A percentile compares a stretch with the other conserved stretches of the same genome.
phyloP scores from a whole-genome alignment of 2,329 filamentous ascomycete species.

The Xylaria sp. region DNA sequence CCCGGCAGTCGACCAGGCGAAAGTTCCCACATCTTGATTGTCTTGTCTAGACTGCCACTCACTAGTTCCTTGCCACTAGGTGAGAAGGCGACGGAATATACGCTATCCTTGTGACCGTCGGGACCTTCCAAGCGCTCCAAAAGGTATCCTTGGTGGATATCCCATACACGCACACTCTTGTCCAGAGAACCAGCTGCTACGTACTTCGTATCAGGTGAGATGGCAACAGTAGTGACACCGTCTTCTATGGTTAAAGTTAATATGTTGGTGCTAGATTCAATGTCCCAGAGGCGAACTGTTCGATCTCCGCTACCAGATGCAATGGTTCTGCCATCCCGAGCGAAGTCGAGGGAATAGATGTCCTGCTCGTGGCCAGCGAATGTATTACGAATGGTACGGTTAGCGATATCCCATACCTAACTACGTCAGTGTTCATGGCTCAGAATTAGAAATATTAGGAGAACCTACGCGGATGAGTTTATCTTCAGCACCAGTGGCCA shows the following conservation, averaged over 20 bases:
- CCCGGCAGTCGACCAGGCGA: slow-evolving; percentile 68
- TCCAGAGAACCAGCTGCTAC: slow-evolving; percentile 95
- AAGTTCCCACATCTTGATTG: slow-evolving; percentile 99
- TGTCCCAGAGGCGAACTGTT: slow-evolving; percentile 95
- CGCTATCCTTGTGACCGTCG: slow-evolving; percentile 94
- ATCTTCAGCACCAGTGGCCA: slow-evolving; percentile 96
- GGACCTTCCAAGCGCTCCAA: slow-evolving; percentile 91
- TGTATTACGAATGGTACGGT: slow-evolving; percentile 83
- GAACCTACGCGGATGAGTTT: slow-evolving; percentile 87
- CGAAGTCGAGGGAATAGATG: slow-evolving; percentile 96
- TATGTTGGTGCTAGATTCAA: slow-evolving; percentile 81
- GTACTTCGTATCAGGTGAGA: slow-evolving; percentile 92
- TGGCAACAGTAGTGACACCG: slow-evolving; percentile 95
- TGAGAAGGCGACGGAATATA: slow-evolving; percentile 95
- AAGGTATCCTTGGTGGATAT: slow-evolving; percentile 82
- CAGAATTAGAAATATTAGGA: neutral
- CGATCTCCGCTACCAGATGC: slow-evolving; percentile 94
- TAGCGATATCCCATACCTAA: slow-evolving; percentile 92
- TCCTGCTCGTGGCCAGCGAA: slow-evolving; percentile 99
- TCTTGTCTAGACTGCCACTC: slow-evolving; percentile 94
- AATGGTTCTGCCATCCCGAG: slow-evolving; percentile 89
- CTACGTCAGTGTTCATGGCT: slow-evolving; percentile 18
- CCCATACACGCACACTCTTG: slow-evolving; percentile 98
- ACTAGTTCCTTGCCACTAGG: slow-evolving; percentile 92
- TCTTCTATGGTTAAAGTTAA: slow-evolving; percentile 92